Evolutionary conservation across 257 asterid species (phyloP).

Genomic region (Solanum dulcamara): DNA sequence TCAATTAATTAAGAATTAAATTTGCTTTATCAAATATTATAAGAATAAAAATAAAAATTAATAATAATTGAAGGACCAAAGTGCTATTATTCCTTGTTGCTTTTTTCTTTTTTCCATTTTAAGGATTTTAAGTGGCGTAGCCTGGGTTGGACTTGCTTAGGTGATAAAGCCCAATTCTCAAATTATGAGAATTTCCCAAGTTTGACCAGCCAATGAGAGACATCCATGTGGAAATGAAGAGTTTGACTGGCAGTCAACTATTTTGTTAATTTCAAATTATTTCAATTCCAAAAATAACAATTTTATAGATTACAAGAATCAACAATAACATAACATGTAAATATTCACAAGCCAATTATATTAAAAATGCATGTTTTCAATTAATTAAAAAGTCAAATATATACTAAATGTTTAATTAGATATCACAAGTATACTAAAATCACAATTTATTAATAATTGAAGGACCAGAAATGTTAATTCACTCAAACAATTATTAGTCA

Average conservation of each 20-base stretch:
- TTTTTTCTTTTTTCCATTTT: not conserved
- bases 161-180: not conserved
- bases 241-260: not conserved
- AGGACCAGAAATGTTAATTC: too few relatives aligned
- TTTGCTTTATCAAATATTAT: not conserved
- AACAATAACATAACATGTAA: not conserved
- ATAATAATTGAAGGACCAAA: not conserved
- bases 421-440: too few relatives aligned
- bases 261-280: not conserved
- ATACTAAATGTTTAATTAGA: too few relatives aligned
- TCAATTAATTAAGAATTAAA: not conserved
- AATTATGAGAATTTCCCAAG: not conserved
- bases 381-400: too few relatives aligned
- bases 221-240: not conserved
- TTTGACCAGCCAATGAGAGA: constrained; percentile 8
- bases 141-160: not conserved
- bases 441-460: too few relatives aligned
- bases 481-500: too few relatives aligned
- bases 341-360: too few relatives aligned
- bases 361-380: too few relatives aligned
- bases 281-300: not conserved
- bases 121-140: not conserved
- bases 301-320: not conserved
- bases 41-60: not conserved
- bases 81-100: not conserved